Conservation (phyloP, 768 basidiomycete species). For the Rhodotorula paludigena region DNA sequence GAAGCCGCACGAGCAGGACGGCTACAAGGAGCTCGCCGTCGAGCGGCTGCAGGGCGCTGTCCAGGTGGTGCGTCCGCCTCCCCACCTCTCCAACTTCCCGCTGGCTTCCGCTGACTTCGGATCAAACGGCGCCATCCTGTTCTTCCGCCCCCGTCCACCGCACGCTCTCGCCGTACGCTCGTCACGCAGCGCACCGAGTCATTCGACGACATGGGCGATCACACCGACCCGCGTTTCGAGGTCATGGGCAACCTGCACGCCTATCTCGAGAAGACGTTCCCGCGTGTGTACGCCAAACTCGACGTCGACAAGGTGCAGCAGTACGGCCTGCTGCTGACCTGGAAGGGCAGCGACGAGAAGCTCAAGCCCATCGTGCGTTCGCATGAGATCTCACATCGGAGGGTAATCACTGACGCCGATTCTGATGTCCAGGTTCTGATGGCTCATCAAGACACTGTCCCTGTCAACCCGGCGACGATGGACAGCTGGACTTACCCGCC, state of each 20-base stretch:
- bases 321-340: conserved; percentile 68
- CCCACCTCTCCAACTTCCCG: no score
- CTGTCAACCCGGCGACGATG: conserved; percentile 23
- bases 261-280: conserved; percentile 34
- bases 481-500: conserved; percentile 33
- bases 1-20: conserved; percentile 9
- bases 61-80: conserved; percentile 8
- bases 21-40: conserved; percentile 9
- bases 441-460: conserved; percentile 39
- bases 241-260: conserved; percentile 9
- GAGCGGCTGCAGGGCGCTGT: conserved; percentile 24
- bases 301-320: conserved; percentile 67
- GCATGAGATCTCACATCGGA: no score
- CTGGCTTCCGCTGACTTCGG: no score
- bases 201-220: conserved; percentile 34
- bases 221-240: conserved; percentile 21
- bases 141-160: no score
- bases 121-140: no score
- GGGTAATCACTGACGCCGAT: no score
- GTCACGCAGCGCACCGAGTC: conserved; percentile 25
- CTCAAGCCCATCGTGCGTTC: conserved; percentile 63
- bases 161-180: background rate
- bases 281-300: conserved; percentile 53
- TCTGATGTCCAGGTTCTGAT: no score
- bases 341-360: conserved; percentile 60